These are phyloP conservation scores for Juglanconis sp. DNA, from an alignment of 2,329 filamentous ascomycete genomes.

Conservation along the genomic window DNA sequence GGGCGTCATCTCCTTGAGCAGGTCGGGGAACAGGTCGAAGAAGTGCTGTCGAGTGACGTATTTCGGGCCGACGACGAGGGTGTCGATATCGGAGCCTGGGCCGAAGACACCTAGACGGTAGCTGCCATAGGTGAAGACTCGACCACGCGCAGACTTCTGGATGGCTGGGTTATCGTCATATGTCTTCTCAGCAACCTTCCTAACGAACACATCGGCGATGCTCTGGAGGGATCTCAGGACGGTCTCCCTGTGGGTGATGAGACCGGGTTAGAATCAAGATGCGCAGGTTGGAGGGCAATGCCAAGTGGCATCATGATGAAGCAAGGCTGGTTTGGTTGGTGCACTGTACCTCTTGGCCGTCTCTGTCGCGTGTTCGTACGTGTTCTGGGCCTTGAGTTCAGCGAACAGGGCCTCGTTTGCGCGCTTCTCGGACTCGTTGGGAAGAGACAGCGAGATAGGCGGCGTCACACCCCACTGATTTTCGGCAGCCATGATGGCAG, in stretches of 20 bases:
- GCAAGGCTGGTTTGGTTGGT: too few relatives aligned
- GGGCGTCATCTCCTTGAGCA: slow-evolving; percentile 73
- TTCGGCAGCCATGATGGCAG: slow-evolving; percentile 25
- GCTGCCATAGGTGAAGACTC: slow-evolving; percentile 94
- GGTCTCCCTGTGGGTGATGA: slow-evolving; percentile 49
- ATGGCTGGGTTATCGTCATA: slow-evolving; percentile 70
- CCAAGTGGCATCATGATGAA: neutral
- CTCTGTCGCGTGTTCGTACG: slow-evolving; percentile 81
- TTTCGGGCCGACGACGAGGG: slow-evolving; percentile 85
- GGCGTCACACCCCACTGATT: slow-evolving; percentile 67
- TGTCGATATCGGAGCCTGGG: slow-evolving; percentile 96
- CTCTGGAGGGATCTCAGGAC: slow-evolving; percentile 75
- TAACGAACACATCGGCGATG: slow-evolving; percentile 84
- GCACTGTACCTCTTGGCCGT: slow-evolving; percentile 70
- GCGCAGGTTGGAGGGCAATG: slow-evolving; percentile 2
- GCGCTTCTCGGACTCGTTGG: slow-evolving; percentile 72
- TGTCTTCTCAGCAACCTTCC: slow-evolving; percentile 71
- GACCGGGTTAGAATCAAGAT: neutral
- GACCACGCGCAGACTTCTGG: slow-evolving; percentile 80
- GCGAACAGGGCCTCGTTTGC: slow-evolving; percentile 76
- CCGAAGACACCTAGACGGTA: slow-evolving; percentile 92
- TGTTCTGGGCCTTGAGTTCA: slow-evolving; percentile 84
- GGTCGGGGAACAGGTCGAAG: slow-evolving; percentile 80
- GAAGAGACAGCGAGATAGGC: slow-evolving; percentile 74
- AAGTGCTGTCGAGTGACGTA: slow-evolving; percentile 88